Evolutionary conservation across 2,329 filamentous ascomycete species (phyloP).

Genomic region (Berkeleyomyces rouxiae): DNA sequence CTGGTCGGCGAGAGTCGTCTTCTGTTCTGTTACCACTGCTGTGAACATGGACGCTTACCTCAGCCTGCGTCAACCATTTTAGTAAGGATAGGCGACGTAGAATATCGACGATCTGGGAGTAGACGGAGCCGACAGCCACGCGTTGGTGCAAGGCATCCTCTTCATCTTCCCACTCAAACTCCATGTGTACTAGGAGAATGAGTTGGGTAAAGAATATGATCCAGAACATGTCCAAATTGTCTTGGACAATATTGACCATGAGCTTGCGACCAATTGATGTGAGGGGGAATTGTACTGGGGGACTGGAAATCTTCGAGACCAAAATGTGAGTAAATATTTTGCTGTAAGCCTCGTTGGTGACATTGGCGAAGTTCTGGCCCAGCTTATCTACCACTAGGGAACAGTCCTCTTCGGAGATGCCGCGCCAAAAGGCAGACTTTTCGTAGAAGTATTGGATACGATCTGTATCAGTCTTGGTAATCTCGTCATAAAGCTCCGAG

Average conservation of each 20-base stretch:
- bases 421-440: slow-evolving; percentile 58
- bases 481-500: slow-evolving; percentile 58
- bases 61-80: slow-evolving; percentile 47
- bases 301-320: slow-evolving; percentile 20
- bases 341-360: slow-evolving; percentile 37
- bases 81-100: slow-evolving; percentile 61
- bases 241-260: slow-evolving; percentile 60
- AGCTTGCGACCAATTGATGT: slow-evolving; percentile 64
- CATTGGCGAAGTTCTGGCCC: slow-evolving; percentile 46
- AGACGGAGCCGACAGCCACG: slow-evolving; percentile 53
- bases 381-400: slow-evolving; percentile 51
- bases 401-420: slow-evolving; percentile 69
- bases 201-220: slow-evolving; percentile 67
- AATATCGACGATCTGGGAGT: slow-evolving; percentile 50
- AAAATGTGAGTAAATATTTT: slow-evolving; percentile 28
- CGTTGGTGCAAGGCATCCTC: slow-evolving; percentile 45
- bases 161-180: slow-evolving; percentile 61
- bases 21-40: slow-evolving; percentile 21
- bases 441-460: slow-evolving; percentile 66
- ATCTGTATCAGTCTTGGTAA: slow-evolving; percentile 51
- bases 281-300: slow-evolving; percentile 33
- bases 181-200: slow-evolving; percentile 70
- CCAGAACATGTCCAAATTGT: slow-evolving; percentile 57
- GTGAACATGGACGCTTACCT: slow-evolving; percentile 34
- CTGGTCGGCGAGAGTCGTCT: slow-evolving; percentile 24